These are phyloP conservation scores for Penicillium coffeae DNA, from an alignment of 495 filamentous ascomycete species.

Conservation along the genomic window DNA sequence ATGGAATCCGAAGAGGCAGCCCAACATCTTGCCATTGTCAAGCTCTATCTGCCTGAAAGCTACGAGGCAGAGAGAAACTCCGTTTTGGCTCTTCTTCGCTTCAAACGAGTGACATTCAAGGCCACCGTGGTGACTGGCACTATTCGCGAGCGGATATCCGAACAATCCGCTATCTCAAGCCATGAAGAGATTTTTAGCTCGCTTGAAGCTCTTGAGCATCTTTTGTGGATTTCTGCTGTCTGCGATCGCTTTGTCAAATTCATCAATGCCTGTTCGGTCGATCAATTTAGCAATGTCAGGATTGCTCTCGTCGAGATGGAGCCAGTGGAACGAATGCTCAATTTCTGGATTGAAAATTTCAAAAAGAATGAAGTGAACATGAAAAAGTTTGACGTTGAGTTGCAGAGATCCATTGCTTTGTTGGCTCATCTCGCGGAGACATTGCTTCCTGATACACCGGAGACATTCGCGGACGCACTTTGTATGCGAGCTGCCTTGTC, in stretches of 20 bases:
- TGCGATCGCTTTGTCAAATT: constrained; percentile 79
- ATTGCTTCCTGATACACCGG: constrained; percentile 66
- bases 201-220: constrained; percentile 77
- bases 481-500: constrained; percentile 71
- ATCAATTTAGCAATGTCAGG: constrained; percentile 71
- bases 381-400: constrained; percentile 70
- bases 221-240: constrained; percentile 77
- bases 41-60: constrained; percentile 84
- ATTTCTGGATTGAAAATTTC: constrained; percentile 80
- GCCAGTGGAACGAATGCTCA: constrained; percentile 85
- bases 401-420: constrained; percentile 76
- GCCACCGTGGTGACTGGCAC: constrained; percentile 73
- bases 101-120: constrained; percentile 88
- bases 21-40: constrained; percentile 82
- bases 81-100: constrained; percentile 76
- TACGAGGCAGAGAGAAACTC: constrained; percentile 78
- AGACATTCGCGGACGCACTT: constrained; percentile 75
- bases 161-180: constrained; percentile 49
- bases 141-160: constrained; percentile 69
- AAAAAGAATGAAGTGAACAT: constrained; percentile 84
- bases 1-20: constrained; percentile 86
- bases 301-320: constrained; percentile 83
- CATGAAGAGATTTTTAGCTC: constrained; percentile 74
- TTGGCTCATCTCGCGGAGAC: constrained; percentile 81
- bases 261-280: constrained; percentile 69